Percentiles rank a stretch among this genome's conserved stretches.
Conservation (phyloP, 768 basidiomycete species). For the Boletus edulis region DNA sequence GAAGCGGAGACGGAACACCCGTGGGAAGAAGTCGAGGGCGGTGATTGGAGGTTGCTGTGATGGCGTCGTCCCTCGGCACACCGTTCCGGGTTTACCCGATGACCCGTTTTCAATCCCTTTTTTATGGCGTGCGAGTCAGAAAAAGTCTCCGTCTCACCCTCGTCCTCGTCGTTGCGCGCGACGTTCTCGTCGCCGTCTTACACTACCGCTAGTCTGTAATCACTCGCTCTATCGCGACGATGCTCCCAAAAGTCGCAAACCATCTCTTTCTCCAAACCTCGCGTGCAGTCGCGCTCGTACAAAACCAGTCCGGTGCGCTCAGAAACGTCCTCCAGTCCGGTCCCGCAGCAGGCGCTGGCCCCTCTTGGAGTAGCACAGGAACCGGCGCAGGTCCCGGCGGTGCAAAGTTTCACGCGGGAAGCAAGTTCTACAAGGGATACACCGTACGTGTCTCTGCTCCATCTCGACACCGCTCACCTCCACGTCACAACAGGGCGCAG, state of each 20-base stretch:
- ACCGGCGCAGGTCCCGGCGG: constrained; percentile 60
- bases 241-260: constrained; percentile 85
- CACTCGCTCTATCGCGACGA: constrained; percentile 27
- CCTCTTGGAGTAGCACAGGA: constrained; percentile 54
- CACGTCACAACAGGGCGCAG: constrained; percentile 50
- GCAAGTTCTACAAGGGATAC: constrained; percentile 68
- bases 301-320: constrained; percentile 66
- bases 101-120: constrained; percentile 3
- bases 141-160: neutral
- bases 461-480: neutral
- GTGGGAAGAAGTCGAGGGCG: constrained; percentile 29
- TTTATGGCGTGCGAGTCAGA: constrained; percentile 8
- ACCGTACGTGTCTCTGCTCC: constrained; percentile 43
- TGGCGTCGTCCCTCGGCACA: constrained; percentile 16
- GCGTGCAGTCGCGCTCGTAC: constrained; percentile 73
- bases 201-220: constrained; percentile 3
- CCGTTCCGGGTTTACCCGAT: constrained; percentile 22
- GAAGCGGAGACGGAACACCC: constrained; percentile 15
- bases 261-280: constrained; percentile 73
- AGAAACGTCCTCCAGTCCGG: constrained; percentile 72
- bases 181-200: neutral
- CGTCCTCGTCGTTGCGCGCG: neutral
- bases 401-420: constrained; percentile 68
- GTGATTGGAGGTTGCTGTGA: constrained; percentile 30
- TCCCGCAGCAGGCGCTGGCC: constrained; percentile 44